Evolutionary conservation across 495 filamentous ascomycete genomes (phyloP).

Genomic region (Talaromyces borbonicus): DNA sequence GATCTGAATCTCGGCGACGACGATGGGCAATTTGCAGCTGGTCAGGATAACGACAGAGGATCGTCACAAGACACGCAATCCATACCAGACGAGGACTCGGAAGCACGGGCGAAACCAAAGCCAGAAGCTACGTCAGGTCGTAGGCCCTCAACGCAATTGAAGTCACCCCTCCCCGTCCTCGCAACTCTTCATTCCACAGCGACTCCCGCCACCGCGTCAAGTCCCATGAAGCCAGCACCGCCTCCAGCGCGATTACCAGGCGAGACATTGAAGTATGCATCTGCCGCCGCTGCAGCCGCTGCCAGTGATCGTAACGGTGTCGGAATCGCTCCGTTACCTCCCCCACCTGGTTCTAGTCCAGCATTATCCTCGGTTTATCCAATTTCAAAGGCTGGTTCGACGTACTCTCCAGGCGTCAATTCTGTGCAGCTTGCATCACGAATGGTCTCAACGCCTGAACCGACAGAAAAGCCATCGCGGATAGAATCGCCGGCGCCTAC

Average conservation of each 20-base stretch:
- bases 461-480: constrained; percentile 1
- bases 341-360: constrained; percentile 60
- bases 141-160: constrained; percentile 82
- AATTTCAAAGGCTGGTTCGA: constrained; percentile 36
- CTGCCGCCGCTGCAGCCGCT: constrained; percentile 88
- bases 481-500: constrained; percentile 13
- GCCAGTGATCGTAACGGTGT: constrained; percentile 81
- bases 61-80: constrained; percentile 96
- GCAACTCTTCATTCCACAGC: constrained; percentile 56
- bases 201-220: constrained; percentile 48
- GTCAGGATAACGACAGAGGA: constrained; percentile 68
- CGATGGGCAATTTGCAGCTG: constrained; percentile 74
- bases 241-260: constrained; percentile 73
- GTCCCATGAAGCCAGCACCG: constrained; percentile 86
- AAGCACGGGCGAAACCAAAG: constrained; percentile 48
- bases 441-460: constrained; percentile 6
- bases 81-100: constrained; percentile 70
- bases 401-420: constrained; percentile 43
- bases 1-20: constrained; percentile 88
- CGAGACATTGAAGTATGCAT: constrained; percentile 92
- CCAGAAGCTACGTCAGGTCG: constrained; percentile 39
- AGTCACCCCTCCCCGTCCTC: constrained; percentile 82
- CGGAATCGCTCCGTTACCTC: constrained; percentile 85
- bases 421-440: constrained; percentile 39
- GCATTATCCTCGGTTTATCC: constrained; percentile 34